Base-by-base conservation (phyloP, 805 yeast species). In the Kregervanrija pseudodelftensis region DNA sequence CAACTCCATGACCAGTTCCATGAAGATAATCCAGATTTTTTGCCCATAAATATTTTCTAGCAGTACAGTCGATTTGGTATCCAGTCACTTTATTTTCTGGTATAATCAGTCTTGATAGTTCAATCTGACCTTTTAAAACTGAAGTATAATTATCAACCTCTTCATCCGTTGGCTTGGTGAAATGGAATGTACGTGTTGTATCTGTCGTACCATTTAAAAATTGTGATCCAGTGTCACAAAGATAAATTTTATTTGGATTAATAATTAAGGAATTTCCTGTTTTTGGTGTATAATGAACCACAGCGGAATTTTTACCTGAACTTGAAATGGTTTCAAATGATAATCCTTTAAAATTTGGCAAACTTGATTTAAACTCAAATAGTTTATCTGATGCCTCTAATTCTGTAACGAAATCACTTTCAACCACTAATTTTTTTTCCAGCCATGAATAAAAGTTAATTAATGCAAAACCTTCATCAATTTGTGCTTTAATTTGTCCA, bases 311-410 rank as follows among this genome's bases (percentile, higher is more conserved):
- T 11, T 87, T 69, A 1, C 91, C 93, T 1, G 86, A 71, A 5
- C 89, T 77, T 42, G 87, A 78, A 40, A 85, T 84, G 0, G 93
- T 84, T 40, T 77, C 80, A 61, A 85, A 85, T 3, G 88, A 80
- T 38, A 79, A 72, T 0, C 90, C 93, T 15, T 67, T 72, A 55
- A 74, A 79, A 49, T 73, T 65, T 15, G 74, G 73, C 50, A 73
- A 73, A 30, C 72, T 63, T 30, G 70, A 59, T 55, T 91, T 70
- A 41, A 82, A 76, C 33, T 72, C 62, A 42, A 70, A 69, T 28
- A 82, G 70, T 54, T 81, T 78, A 52, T 71, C 69, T 3, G 82
- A 82, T 0, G 87, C 91, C 34, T 73, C 76, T 56, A 72, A 77
- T 61, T 85, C 95, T 53, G 77, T 77, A 22, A 85, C 59, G 35